Percentiles rank a stretch among this genome's conserved stretches.
phyloP scores from a whole-genome alignment of 768 basidiomycete species.

The Psilocybe cubensis region DNA sequence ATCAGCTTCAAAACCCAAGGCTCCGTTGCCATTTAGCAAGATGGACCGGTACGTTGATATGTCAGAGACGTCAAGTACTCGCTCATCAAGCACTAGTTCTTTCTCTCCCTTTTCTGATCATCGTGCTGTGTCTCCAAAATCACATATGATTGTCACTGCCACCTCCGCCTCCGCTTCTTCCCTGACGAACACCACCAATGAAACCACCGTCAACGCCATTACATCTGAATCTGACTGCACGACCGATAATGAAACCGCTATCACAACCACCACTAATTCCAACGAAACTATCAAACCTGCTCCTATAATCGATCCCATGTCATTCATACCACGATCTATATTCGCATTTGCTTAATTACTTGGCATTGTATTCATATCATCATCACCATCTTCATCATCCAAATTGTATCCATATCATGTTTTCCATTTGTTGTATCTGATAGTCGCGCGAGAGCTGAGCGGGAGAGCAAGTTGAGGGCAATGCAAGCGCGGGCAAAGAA shows the following conservation, averaged over 20 bases:
- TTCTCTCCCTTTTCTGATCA: constrained; percentile 22
- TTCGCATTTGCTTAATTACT: constrained; percentile 66
- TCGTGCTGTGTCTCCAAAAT: constrained; percentile 9
- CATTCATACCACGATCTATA: constrained; percentile 69
- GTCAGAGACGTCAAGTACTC: constrained; percentile 41
- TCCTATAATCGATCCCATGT: constrained; percentile 41
- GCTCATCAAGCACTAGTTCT: constrained; percentile 70
- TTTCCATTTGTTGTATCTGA: constrained; percentile 12
- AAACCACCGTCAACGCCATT: no score
- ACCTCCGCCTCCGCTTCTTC: constrained; percentile 11
- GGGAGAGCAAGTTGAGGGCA: constrained; percentile 68
- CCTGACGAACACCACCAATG: background rate
- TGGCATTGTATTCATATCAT: constrained; percentile 25
- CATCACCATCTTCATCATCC: constrained; percentile 24
- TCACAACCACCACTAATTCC: constrained; percentile 21
- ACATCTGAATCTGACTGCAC: no score
- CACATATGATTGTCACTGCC: constrained; percentile 13
- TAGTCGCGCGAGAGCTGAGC: constrained; percentile 78
- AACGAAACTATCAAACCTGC: constrained; percentile 38
- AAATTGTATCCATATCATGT: constrained; percentile 24
- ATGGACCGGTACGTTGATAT: constrained; percentile 66
- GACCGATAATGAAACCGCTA: background rate
- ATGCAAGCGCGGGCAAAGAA: constrained; percentile 77
- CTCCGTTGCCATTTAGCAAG: constrained; percentile 43
- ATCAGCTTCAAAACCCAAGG: constrained; percentile 20